Percentiles rank a stretch among this genome's conserved stretches.
Conservation (phyloP, 2,329 filamentous ascomycete genomes). For the Lecanicillium sp. region DNA sequence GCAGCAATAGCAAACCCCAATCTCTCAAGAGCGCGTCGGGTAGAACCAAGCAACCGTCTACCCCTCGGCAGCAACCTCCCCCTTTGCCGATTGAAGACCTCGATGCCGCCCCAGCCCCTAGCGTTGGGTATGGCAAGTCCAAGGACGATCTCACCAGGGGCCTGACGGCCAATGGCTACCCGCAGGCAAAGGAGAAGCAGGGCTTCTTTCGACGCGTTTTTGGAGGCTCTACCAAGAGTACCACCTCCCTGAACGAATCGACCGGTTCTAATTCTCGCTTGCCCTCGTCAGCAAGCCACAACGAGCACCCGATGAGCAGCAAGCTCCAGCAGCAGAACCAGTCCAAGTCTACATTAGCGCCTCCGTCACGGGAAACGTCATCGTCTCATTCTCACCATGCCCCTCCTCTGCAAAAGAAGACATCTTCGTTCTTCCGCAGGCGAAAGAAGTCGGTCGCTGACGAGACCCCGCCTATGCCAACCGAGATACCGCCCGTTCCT, state of each 20-base stretch:
- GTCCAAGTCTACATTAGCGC: constrained; percentile 37
- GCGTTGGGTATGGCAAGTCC: constrained; percentile 51
- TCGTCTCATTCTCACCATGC: constrained; percentile 37
- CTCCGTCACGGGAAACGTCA: constrained; percentile 41
- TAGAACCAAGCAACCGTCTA: background rate
- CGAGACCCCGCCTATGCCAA: constrained; percentile 53
- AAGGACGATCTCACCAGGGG: constrained; percentile 33
- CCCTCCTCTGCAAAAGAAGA: constrained; percentile 71
- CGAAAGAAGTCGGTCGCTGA: constrained; percentile 86
- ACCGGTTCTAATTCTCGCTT: background rate
- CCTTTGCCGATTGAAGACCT: constrained; percentile 28
- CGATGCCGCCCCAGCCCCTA: constrained; percentile 50
- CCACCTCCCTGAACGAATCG: constrained; percentile 17
- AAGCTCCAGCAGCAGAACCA: constrained; percentile 2
- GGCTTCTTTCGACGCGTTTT: constrained; percentile 95
- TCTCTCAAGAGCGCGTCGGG: constrained; percentile 4
- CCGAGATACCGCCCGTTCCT: constrained; percentile 32
- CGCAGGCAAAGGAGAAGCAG: constrained; percentile 57
- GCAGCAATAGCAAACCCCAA: constrained; percentile 3
- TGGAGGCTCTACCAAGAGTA: constrained; percentile 58
- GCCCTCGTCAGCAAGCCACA: constrained; percentile 17
- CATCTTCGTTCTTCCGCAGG: constrained; percentile 88
- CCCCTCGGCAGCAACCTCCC: constrained; percentile 9
- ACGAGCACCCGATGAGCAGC: constrained; percentile 1
- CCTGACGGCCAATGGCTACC: constrained; percentile 28